Base-by-base conservation (phyloP, 331 rosid species). In the Malus hybrid region DNA sequence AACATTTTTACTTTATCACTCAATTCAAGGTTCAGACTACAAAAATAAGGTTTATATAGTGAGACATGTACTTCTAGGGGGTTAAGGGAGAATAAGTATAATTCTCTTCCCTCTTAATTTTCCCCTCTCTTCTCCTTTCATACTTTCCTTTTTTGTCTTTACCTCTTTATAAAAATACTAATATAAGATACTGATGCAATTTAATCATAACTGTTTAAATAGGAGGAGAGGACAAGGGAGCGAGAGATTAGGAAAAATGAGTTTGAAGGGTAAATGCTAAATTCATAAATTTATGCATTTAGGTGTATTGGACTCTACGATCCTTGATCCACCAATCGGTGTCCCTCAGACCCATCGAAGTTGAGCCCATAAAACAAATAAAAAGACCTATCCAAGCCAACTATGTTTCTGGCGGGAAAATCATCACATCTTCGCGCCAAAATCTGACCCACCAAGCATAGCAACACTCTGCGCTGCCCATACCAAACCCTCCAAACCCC, bases 211-310 rank as follows among this genome's bases (percentile, higher is more conserved):
- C 4, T 1, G 4, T 39, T 39, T 39, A 39, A 39, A 39, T 39
- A 9, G 12, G 1, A 39, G 0, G 12, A 0, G 0, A 9, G 4
- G 0, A 9, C 3, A 39, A 9, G 0, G 3, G 1, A 39, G 0
- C 0, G 12, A 39, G 12, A 9, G 1, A 39, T 39, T 39, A 39
- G 44, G 44, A 39, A 50, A 16, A 50, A 50, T 48, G 8, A 50
- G 8, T 14, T 5, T 15, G 0, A 15, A 0, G 2, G 56, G n/a
- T 39, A 8, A 39, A 39, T 39, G 3, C n/a, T 50, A 50, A 50
- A 50, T 50, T 50, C n/a, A 50, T 50, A 50, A 15, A 5, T 50
- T 50, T 48, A 15, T 16, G 3, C 55, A 48, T 48, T 48, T 14
- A 48, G 55, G 55, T 15, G 3, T 6, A 50, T 50, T 50, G 56